Evolutionary conservation across 2,329 filamentous ascomycete species (phyloP).

Genomic region (Coleophoma crateriformis): DNA sequence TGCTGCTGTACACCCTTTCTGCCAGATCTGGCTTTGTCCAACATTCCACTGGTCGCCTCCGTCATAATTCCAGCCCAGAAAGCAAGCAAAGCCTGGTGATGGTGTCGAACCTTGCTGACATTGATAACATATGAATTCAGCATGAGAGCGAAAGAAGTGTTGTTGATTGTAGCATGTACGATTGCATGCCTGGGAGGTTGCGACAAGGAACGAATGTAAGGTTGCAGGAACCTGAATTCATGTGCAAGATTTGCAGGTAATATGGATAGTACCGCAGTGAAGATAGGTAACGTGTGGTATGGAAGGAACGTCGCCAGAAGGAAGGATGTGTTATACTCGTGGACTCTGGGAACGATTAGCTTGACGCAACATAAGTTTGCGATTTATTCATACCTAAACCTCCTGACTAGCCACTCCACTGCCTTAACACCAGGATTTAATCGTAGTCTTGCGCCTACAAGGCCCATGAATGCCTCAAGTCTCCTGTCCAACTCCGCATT

Average conservation of each 20-base stretch:
- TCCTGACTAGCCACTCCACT: constrained; percentile 88
- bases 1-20: constrained; percentile 70
- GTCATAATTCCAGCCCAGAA: constrained; percentile 91
- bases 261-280: constrained; percentile 81
- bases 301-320: constrained; percentile 85
- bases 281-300: constrained; percentile 82
- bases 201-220: constrained; percentile 75
- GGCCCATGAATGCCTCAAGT: constrained; percentile 75
- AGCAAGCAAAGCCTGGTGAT: constrained; percentile 72
- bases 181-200: constrained; percentile 75
- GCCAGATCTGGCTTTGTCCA: constrained; percentile 73
- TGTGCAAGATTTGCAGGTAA: constrained; percentile 69
- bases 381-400: constrained; percentile 64
- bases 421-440: constrained; percentile 86
- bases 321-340: constrained; percentile 80
- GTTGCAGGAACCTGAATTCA: constrained; percentile 77
- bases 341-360: constrained; percentile 52
- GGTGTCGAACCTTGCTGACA: constrained; percentile 64
- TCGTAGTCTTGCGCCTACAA: constrained; percentile 71
- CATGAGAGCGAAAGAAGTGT: constrained; percentile 66
- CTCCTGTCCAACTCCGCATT: constrained; percentile 76
- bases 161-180: constrained; percentile 77
- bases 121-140: constrained; percentile 77
- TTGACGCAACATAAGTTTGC: constrained; percentile 5
- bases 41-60: constrained; percentile 76